Base-by-base conservation (phyloP, 73 alveolate species). In the Paramecium primaurelia region DNA sequence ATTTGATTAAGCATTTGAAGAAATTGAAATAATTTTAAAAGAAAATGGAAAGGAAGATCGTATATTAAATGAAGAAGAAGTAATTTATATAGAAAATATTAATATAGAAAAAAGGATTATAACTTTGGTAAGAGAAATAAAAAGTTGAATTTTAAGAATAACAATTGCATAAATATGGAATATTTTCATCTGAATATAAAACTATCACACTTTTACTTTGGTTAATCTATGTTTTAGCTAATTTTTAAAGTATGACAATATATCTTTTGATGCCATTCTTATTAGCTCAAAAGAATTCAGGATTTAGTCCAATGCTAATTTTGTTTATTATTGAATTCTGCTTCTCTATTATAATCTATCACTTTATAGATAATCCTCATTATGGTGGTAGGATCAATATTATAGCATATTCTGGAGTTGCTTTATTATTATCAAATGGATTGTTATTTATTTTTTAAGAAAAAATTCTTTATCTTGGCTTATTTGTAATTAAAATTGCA, bases 181-280 rank as follows among this genome's bases (percentile, higher is more conserved):
- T 80, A 18, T 49, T 80, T 7, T 47, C 71, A 3, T 2, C 45
- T 40, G 44, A 49, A 45, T 80, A 42, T 47, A 22, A 12, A 47
- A 12, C 28, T 0, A 26, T 45, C 10, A 80, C 91, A 4, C 49
- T 80, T 26, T 26, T 42, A 25, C 34, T 80, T 2, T 80, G 91
- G 91, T 7, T 34, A 42, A 22, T 44, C 16, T 32, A 14, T 22
- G 11, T 47, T 7, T 44, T 80, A 22, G 42, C 45, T 64, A 80
- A 80, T 20, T 49, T 44, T 12, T 40, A 80, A 16, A 80, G 36
- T 47, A 80, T 80, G 91, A 47, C 38, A 20, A 42, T 80, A 2
- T 80, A 45, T 80, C 58, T 80, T 3, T 80, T 80, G 54, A 80
- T 80, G 91, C 91, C 91, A 0, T 80, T 45, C 14, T 80, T 80